These are phyloP conservation scores for Ephemerocybe angulata DNA, from an alignment of 768 basidiomycete genomes.

Conservation along the genomic window DNA sequence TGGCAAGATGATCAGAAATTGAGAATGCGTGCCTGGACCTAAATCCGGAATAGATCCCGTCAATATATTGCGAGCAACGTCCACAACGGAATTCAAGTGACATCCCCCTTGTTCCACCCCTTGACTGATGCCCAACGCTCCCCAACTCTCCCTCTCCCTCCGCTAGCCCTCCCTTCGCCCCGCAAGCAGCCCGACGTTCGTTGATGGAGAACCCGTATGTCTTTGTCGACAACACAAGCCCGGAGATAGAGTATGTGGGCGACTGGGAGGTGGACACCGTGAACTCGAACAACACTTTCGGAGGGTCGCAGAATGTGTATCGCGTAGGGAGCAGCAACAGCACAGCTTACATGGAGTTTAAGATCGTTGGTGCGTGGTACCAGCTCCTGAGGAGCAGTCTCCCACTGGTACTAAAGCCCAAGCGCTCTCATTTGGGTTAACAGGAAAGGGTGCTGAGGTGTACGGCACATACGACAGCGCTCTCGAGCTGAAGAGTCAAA, in stretches of 20 bases:
- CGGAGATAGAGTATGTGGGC: background rate
- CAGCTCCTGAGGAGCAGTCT: background rate
- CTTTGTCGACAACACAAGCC: slow-evolving; percentile 4
- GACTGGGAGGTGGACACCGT: background rate
- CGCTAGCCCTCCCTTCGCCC: too few species aligned
- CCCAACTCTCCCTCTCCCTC: too few species aligned
- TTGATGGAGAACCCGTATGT: slow-evolving; percentile 5
- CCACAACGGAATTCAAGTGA: too few species aligned
- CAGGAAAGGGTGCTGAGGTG: slow-evolving; percentile 5
- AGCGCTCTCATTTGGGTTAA: background rate
- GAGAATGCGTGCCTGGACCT: too few species aligned
- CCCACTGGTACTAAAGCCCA: background rate
- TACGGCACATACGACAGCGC: slow-evolving; percentile 3
- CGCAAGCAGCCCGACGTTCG: too few species aligned
- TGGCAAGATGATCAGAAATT: too few species aligned
- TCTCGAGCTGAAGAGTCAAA: background rate
- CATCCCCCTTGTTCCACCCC: too few species aligned
- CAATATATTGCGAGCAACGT: too few species aligned
- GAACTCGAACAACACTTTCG: slow-evolving; percentile 2
- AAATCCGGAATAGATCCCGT: too few species aligned
- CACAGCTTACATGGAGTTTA: background rate
- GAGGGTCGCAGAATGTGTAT: slow-evolving; percentile 2
- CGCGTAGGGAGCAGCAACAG: background rate
- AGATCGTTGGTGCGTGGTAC: background rate
- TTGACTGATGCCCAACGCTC: too few species aligned